phyloP scores from a whole-genome alignment of 306 rosid genomes.

The Cucumis hystrix region DNA sequence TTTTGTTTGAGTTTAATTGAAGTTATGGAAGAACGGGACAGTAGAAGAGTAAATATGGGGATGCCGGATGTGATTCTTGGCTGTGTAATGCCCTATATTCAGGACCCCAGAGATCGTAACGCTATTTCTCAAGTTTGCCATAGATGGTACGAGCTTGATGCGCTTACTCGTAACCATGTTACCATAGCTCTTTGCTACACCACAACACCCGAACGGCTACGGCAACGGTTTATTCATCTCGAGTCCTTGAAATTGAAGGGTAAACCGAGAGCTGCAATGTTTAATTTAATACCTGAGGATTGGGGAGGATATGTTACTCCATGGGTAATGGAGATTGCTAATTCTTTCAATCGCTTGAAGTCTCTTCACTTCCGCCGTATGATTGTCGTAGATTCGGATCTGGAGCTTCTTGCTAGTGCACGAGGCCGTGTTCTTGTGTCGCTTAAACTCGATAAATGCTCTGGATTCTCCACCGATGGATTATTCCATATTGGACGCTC shows the following conservation, averaged over 20 bases:
- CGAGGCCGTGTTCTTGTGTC: slow-evolving; percentile 54
- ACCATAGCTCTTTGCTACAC: slow-evolving; percentile 94
- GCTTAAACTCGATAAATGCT: slow-evolving; percentile 84
- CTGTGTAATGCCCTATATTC: slow-evolving; percentile 68
- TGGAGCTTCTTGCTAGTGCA: slow-evolving; percentile 42
- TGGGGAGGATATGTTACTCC: slow-evolving; percentile 94
- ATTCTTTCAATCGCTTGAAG: slow-evolving; percentile 48
- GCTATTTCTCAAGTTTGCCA: slow-evolving; percentile 74
- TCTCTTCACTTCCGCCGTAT: slow-evolving; percentile 78
- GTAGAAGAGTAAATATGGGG: background rate
- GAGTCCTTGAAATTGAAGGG: slow-evolving; percentile 79
- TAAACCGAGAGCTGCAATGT: slow-evolving; percentile 94
- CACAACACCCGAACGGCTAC: slow-evolving; percentile 57
- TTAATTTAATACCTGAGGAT: slow-evolving; percentile 85
- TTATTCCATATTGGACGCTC: slow-evolving; percentile 41
- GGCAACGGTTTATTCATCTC: slow-evolving; percentile 51
- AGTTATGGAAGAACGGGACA: slow-evolving; percentile 25
- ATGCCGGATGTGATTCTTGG: slow-evolving; percentile 51
- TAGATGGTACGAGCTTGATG: slow-evolving; percentile 84
- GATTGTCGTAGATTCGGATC: slow-evolving; percentile 85
- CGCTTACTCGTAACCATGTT: slow-evolving; percentile 80
- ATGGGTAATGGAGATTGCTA: slow-evolving; percentile 61
- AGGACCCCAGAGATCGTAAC: slow-evolving; percentile 66
- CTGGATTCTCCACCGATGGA: slow-evolving; percentile 87
- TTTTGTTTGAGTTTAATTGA: background rate